These are phyloP conservation scores for Globisporangium parvum DNA, from an alignment of 352 stramenopile genomes.

Conservation along the genomic window DNA sequence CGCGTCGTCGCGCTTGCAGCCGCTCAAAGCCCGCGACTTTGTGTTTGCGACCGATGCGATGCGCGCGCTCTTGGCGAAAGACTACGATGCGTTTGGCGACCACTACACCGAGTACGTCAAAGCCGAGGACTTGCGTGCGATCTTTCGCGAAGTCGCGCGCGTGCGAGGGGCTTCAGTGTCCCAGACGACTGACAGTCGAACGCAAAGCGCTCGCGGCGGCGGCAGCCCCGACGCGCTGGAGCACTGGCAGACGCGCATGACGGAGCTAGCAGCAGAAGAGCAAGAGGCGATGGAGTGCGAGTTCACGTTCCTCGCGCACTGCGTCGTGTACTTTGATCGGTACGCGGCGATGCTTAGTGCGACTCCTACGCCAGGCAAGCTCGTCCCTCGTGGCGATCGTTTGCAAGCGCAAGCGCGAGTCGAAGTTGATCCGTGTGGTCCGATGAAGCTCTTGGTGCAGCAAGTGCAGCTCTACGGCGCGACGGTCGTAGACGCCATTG, in stretches of 20 bases:
- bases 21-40: constrained; percentile 52
- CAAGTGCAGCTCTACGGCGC: constrained; percentile 55
- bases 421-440: constrained; percentile 19
- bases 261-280: constrained; percentile 42
- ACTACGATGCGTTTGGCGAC: constrained; percentile 71
- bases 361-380: too few relatives aligned
- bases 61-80: constrained; percentile 42
- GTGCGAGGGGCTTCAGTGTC: not conserved
- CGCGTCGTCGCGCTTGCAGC: constrained; percentile 20
- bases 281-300: constrained; percentile 59
- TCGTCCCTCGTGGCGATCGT: too few relatives aligned
- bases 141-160: constrained; percentile 38
- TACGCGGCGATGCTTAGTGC: constrained; percentile 18
- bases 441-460: constrained; percentile 52
- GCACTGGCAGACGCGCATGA: constrained; percentile 47
- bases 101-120: constrained; percentile 59
- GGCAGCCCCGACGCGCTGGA: not conserved
- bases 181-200: not conserved
- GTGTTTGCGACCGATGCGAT: constrained; percentile 66
- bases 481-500: constrained; percentile 26
- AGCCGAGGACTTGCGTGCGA: constrained; percentile 36
- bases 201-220: not conserved
- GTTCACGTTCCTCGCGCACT: constrained; percentile 72
- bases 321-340: constrained; percentile 58
- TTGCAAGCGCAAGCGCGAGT: constrained; percentile 1